phyloP scores from a whole-genome alignment of 768 basidiomycete genomes.

The Cyclocybe aegerita region DNA sequence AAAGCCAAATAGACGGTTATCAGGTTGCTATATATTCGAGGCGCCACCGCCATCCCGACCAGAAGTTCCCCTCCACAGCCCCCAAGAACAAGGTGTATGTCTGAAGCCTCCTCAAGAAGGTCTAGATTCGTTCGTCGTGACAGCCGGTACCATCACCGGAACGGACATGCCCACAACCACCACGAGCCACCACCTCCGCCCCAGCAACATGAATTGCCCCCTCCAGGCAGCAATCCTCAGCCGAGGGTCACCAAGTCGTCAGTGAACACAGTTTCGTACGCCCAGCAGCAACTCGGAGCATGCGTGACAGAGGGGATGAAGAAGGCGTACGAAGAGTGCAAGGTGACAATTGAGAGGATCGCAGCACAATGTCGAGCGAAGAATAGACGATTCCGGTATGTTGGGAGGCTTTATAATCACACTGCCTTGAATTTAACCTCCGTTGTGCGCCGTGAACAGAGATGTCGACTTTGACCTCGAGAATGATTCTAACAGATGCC shows the following conservation, averaged over 20 bases:
- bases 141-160: too few relatives aligned
- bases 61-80: too few relatives aligned
- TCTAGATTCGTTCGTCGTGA: too few relatives aligned
- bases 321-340: constrained; percentile 46
- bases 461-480: constrained; percentile 63
- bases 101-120: too few relatives aligned
- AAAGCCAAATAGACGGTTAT: too few relatives aligned
- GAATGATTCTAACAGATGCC: constrained; percentile 47
- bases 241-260: constrained; percentile 4
- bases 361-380: constrained; percentile 42
- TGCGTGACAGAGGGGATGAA: constrained; percentile 42
- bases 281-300: constrained; percentile 15
- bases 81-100: too few relatives aligned
- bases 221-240: background rate
- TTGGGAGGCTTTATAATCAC: background rate
- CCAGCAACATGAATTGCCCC: too few relatives aligned
- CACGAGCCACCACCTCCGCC: too few relatives aligned
- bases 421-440: background rate
- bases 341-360: constrained; percentile 42
- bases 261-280: constrained; percentile 14
- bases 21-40: too few relatives aligned
- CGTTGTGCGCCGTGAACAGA: constrained; percentile 15
- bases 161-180: too few relatives aligned
- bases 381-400: constrained; percentile 53
- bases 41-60: too few relatives aligned